Base-by-base conservation (phyloP, 768 basidiomycete species). In the Collybia nuda region DNA sequence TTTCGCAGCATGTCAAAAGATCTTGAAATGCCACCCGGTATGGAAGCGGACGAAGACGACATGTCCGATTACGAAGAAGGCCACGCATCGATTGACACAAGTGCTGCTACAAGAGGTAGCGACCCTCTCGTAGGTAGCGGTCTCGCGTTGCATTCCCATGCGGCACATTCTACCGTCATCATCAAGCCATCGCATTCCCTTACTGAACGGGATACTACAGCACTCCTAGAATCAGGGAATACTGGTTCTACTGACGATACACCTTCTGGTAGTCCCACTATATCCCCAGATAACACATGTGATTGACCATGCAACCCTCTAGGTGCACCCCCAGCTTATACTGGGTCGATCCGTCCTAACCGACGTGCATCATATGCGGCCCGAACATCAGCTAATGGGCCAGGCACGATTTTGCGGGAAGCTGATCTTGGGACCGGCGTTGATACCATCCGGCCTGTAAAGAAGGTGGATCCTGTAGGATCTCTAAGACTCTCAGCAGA, bases 381-480 rank as follows among this genome's bases (percentile, higher is more conserved):
- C 17, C 81, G 93, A 36, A 81, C 81, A 46, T 80, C 80, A 37
- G 67, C 76, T 15, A 73, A 75, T 50, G 84, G 80, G 35, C 60
- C 76, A 12, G 93, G 93, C 9, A 93, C 90, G 0, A 73, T 93
- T 6, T 70, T 94, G 59, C 80, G 80, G 38, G 85, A 86, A 58
- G 91, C 85, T 9, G 93, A 95, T 67, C 63, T 95, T n/a, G 93
- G 92, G 15, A 88, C 77, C 46, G 93, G 93, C 35, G 76, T 90
- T 40, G 91, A 90, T 60, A 98, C 95, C 1, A 92, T 98, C 60
- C 80, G 93, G 46, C 94, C 95, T 0, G 85, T 96, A 54, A 96
- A 95, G 79, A 92, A 90, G 61, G 85, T 96, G 24, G 93, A 97
- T 64, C 78, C 86, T 4, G 75, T 78, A 9, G 84, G 86, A 3